These are phyloP conservation scores for Tulasnella sp. DNA, from an alignment of 768 basidiomycete species.

Conservation along the genomic window DNA sequence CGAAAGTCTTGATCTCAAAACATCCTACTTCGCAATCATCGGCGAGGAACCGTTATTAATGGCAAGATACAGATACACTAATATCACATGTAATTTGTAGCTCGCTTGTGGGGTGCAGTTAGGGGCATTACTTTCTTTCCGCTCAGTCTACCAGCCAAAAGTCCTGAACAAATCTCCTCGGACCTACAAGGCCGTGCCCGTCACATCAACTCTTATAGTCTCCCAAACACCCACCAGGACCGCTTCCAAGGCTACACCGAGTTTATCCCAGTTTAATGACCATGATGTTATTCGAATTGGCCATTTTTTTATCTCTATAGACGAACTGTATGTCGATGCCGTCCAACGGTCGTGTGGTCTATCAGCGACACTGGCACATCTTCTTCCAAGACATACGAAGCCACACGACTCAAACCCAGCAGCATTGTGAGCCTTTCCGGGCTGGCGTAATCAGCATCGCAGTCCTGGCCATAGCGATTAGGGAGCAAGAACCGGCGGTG, in stretches of 20 bases:
- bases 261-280: neutral
- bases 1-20: too few species aligned
- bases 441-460: too few species aligned
- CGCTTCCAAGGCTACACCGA: neutral
- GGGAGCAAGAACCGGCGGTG: too few species aligned
- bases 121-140: neutral
- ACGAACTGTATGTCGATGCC: neutral
- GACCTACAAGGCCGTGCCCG: neutral
- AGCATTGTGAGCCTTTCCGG: neutral
- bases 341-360: conserved; percentile 5
- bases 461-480: too few species aligned
- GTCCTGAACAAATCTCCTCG: neutral
- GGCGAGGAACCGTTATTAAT: too few species aligned
- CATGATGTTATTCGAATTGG: neutral
- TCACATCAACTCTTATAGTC: conserved; percentile 4
- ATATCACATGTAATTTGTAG: too few species aligned
- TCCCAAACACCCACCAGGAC: neutral
- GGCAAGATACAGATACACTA: too few species aligned
- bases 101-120: conserved; percentile 7
- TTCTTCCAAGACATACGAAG: conserved; percentile 7
- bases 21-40: too few species aligned
- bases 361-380: conserved; percentile 4
- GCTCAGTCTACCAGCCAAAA: neutral
- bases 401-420: neutral
- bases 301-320: neutral